Conservation (phyloP, 768 basidiomycete genomes). For the Dictyophora rubrovolvata region DNA sequence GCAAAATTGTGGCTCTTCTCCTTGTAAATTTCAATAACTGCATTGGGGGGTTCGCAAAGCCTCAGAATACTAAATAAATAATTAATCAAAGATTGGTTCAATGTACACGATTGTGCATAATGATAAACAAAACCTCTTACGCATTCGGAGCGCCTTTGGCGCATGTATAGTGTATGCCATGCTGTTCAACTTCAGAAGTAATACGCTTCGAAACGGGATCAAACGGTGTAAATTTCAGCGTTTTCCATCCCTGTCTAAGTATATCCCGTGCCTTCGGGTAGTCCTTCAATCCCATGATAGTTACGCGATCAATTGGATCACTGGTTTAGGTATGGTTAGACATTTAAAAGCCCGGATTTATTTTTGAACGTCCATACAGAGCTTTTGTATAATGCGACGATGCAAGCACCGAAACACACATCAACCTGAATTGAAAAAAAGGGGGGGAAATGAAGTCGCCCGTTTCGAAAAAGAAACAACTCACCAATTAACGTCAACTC, state of each 20-base stretch:
- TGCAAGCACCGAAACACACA: slow-evolving; percentile 33
- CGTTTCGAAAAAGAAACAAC: slow-evolving; percentile 6
- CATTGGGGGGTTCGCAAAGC: slow-evolving; percentile 24
- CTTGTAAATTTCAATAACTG: slow-evolving; percentile 25
- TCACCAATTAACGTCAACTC: slow-evolving; percentile 24
- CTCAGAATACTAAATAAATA: slow-evolving; percentile 29
- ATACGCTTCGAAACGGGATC: slow-evolving; percentile 44
- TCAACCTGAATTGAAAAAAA: slow-evolving; percentile 13
- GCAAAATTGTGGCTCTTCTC: slow-evolving; percentile 30
- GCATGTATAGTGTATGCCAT: slow-evolving; percentile 31
- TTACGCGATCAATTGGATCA: slow-evolving; percentile 41
- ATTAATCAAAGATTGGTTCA: background rate
- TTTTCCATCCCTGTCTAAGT: slow-evolving; percentile 32
- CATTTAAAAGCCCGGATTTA: too few species aligned
- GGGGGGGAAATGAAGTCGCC: background rate
- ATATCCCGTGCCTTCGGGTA: slow-evolving; percentile 36
- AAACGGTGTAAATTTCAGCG: slow-evolving; percentile 36
- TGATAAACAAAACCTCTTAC: slow-evolving; percentile 12
- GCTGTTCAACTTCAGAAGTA: slow-evolving; percentile 34
- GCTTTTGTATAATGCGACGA: slow-evolving; percentile 36
- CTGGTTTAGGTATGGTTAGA: background rate
- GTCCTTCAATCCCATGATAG: slow-evolving; percentile 32
- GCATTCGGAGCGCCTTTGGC: slow-evolving; percentile 40
- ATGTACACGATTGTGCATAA: too few species aligned
- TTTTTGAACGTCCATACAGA: slow-evolving; percentile 13